phyloP scores from a whole-genome alignment of 1,139 yeast genomes.

The Kurtzmaniella quercitrusa region DNA sequence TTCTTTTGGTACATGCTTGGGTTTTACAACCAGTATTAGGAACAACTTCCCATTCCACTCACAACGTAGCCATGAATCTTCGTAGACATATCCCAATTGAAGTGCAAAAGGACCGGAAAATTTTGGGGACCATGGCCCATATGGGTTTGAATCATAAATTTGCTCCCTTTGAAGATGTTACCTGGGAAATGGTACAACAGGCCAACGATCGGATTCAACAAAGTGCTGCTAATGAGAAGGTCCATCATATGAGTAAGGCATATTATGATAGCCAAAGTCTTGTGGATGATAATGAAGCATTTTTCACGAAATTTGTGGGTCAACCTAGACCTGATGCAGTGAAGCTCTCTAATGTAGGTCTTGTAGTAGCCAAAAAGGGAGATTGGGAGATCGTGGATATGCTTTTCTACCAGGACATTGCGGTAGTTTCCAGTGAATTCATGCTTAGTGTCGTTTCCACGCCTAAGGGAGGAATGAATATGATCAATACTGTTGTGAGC shows the following conservation, averaged over 20 bases:
- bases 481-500: constrained; percentile 19
- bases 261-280: constrained; percentile 18
- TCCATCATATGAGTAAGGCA: constrained; percentile 20
- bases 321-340: constrained; percentile 29
- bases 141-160: constrained; percentile 27
- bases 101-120: constrained; percentile 18
- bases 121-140: constrained; percentile 33
- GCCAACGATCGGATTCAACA: constrained; percentile 18
- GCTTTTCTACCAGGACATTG: constrained; percentile 36
- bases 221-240: constrained; percentile 19
- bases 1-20: constrained; percentile 22
- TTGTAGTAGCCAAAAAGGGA: constrained; percentile 10
- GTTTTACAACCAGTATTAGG: constrained; percentile 29
- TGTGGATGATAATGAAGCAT: constrained; percentile 15
- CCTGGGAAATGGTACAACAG: constrained; percentile 31
- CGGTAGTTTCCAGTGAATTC: constrained; percentile 34
- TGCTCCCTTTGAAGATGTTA: constrained; percentile 27
- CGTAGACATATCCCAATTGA: constrained; percentile 23
- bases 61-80: constrained; percentile 32
- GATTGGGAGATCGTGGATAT: constrained; percentile 26
- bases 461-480: constrained; percentile 30
- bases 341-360: constrained; percentile 40
- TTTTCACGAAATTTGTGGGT: constrained; percentile 21
- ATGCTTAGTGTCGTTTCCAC: constrained; percentile 33
- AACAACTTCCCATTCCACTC: constrained; percentile 18